phyloP scores from a whole-genome alignment of 805 yeast genomes.

The Kazachstania martiniae region DNA sequence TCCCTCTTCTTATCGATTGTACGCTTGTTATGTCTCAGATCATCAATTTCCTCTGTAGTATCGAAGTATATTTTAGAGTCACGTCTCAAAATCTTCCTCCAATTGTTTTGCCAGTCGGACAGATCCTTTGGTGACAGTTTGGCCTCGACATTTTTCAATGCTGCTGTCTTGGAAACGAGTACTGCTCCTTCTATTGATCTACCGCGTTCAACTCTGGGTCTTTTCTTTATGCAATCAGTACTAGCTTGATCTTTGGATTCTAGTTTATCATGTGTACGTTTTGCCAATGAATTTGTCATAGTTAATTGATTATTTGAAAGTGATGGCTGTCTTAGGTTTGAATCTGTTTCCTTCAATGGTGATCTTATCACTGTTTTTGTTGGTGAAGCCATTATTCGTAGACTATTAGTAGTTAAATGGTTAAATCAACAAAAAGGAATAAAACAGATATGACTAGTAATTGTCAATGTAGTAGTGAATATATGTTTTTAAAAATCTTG shows the following conservation, averaged over 20 bases:
- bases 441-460: too few relatives aligned
- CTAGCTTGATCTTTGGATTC: slow-evolving; percentile 4
- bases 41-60: slow-evolving; percentile 28
- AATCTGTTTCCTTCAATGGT: slow-evolving; percentile 26
- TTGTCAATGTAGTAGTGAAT: too few relatives aligned
- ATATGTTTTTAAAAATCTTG: too few relatives aligned
- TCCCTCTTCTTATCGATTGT: slow-evolving; percentile 21
- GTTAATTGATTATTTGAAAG: background rate
- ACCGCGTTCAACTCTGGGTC: slow-evolving; percentile 17
- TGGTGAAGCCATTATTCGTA: slow-evolving; percentile 11
- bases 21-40: slow-evolving; percentile 11
- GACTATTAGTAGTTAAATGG: too few relatives aligned
- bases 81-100: slow-evolving; percentile 48
- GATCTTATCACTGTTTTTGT: slow-evolving; percentile 13
- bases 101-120: slow-evolving; percentile 50
- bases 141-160: slow-evolving; percentile 10
- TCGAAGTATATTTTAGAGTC: slow-evolving; percentile 55
- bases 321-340: slow-evolving; percentile 15
- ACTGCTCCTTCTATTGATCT: slow-evolving; percentile 30
- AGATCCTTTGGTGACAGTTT: slow-evolving; percentile 31
- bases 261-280: slow-evolving; percentile 19
- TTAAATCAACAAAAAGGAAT: too few relatives aligned
- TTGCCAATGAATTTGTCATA: slow-evolving; percentile 9
- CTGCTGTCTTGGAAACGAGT: slow-evolving; percentile 11
- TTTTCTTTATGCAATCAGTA: slow-evolving; percentile 8